phyloP scores from a whole-genome alignment of 129 eudicot genomes.

The Erigeron canadensis region DNA sequence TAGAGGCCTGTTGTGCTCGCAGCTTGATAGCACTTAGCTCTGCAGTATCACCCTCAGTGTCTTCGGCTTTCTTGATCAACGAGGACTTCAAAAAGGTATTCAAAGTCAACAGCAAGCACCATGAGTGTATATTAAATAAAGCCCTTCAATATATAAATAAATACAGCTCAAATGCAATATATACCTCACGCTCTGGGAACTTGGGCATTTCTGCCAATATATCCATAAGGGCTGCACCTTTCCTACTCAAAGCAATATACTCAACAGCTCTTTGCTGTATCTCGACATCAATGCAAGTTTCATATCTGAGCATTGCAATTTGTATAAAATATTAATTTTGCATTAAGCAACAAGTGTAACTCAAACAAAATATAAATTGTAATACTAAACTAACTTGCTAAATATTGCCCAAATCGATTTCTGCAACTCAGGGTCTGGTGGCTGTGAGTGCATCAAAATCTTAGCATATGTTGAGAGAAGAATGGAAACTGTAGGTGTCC shows the following conservation, averaged over 20 bases:
- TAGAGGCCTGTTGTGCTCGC: slow-evolving; percentile 85
- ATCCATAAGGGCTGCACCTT: slow-evolving; percentile 87
- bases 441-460: slow-evolving; percentile 91
- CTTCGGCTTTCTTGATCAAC: slow-evolving; percentile 85
- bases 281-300: slow-evolving; percentile 91
- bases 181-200: slow-evolving; percentile 95
- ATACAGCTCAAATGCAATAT: slow-evolving; percentile 11
- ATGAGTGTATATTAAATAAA: background rate
- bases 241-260: slow-evolving; percentile 79
- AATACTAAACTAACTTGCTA: slow-evolving; percentile 62
- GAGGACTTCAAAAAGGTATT: slow-evolving; percentile 63
- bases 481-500: slow-evolving; percentile 82
- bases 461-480: slow-evolving; percentile 98
- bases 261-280: slow-evolving; percentile 98
- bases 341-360: slow-evolving; percentile 13
- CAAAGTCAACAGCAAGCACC: slow-evolving; percentile 28
- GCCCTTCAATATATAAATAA: background rate
- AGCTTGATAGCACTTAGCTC: slow-evolving; percentile 91
- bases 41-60: slow-evolving; percentile 94
- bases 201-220: slow-evolving; percentile 99
- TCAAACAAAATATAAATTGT: background rate
- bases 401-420: slow-evolving; percentile 85
- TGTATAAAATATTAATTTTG: background rate
- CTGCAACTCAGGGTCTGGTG: slow-evolving; percentile 86
- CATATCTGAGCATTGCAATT: slow-evolving; percentile 54